phyloP scores from a whole-genome alignment of 768 basidiomycete species.

The Russula sp. region DNA sequence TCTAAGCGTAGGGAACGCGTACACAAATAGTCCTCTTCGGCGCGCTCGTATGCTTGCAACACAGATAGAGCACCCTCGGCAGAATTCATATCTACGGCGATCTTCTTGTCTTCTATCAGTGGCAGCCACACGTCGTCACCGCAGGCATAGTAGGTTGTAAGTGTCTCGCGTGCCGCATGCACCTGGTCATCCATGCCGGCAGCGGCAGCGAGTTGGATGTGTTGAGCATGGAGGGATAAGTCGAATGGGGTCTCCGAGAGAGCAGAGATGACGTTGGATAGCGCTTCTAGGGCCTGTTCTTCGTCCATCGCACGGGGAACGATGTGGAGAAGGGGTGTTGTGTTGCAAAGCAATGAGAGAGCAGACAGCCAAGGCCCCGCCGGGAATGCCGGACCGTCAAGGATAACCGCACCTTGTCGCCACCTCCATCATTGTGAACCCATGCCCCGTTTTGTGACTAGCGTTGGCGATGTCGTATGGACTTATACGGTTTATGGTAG shows the following conservation, averaged over 20 bases:
- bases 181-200: slow-evolving; percentile 56
- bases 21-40: slow-evolving; percentile 79
- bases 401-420: no score
- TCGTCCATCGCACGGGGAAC: slow-evolving; percentile 45
- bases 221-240: slow-evolving; percentile 56
- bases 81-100: slow-evolving; percentile 46
- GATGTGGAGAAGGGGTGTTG: background rate
- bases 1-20: slow-evolving; percentile 31
- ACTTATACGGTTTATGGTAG: no score
- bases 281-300: slow-evolving; percentile 54
- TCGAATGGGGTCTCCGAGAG: slow-evolving; percentile 57
- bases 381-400: background rate
- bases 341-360: background rate
- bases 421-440: no score
- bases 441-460: no score
- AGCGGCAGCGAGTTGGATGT: slow-evolving; percentile 56
- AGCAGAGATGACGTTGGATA: slow-evolving; percentile 52
- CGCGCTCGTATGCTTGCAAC: slow-evolving; percentile 54
- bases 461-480: no score
- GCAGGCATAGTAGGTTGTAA: slow-evolving; percentile 54
- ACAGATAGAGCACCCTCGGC: slow-evolving; percentile 48
- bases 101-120: slow-evolving; percentile 50
- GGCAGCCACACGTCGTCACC: slow-evolving; percentile 73
- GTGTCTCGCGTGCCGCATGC: slow-evolving; percentile 58
- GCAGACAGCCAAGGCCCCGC: no score